phyloP scores from a whole-genome alignment of 2,329 filamentous ascomycete species.

The Neocucurbitaria cava region DNA sequence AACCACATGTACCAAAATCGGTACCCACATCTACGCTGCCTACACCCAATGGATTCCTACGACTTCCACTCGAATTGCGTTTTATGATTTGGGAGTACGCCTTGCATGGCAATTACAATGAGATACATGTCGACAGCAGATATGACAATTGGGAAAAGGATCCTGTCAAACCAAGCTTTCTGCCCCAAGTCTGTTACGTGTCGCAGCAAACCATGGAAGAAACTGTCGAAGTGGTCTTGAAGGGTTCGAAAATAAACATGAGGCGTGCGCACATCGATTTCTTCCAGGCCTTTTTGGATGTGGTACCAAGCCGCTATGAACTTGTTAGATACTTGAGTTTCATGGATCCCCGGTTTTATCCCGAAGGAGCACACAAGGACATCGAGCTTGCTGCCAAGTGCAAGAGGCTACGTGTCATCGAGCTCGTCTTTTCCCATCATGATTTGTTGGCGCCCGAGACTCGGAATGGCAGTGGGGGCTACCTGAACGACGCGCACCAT shows the following conservation, averaged over 20 bases:
- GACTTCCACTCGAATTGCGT: not conserved
- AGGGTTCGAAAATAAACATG: not conserved
- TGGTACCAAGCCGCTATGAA: not conserved
- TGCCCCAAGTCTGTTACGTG: not conserved
- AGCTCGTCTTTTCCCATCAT: not conserved
- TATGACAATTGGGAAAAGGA: no score
- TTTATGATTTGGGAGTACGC: not conserved
- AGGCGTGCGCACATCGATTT: not conserved
- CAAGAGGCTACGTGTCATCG: not conserved
- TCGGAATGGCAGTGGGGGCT: no score
- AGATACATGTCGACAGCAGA: not conserved
- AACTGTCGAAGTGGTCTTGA: not conserved
- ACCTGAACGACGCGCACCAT: not conserved
- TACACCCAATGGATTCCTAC: not conserved
- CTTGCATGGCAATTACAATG: not conserved
- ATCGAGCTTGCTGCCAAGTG: not conserved
- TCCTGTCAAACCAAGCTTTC: not conserved
- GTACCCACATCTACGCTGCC: no score
- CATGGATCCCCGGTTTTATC: not conserved
- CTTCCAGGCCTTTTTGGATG: not conserved
- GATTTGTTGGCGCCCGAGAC: no score
- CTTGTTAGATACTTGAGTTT: not conserved
- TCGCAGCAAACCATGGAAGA: not conserved
- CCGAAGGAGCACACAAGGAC: not conserved
- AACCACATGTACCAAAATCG: no score